A percentile compares a stretch with the other conserved stretches of the same genome.
Conservation (phyloP, 2,329 filamentous ascomycete genomes). For the Rhinocladiella similis region DNA sequence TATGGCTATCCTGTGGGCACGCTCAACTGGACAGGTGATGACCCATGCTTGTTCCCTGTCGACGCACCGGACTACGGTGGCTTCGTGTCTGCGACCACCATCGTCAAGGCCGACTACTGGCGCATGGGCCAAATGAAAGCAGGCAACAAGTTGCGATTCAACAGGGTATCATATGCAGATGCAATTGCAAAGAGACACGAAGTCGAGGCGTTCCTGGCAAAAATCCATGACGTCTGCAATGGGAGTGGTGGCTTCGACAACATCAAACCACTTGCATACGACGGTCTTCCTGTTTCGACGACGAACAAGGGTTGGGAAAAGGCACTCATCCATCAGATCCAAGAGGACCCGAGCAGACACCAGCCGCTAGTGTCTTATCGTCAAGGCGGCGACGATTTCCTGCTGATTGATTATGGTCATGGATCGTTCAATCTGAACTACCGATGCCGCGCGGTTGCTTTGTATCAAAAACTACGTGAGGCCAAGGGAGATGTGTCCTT, state of each 20-base stretch:
- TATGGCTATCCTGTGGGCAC: conserved; percentile 61
- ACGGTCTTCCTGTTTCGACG: conserved; percentile 25
- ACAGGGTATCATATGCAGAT: conserved; percentile 52
- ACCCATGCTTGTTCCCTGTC: conserved; percentile 59
- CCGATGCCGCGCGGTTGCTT: conserved; percentile 55
- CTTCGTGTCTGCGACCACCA: conserved; percentile 57
- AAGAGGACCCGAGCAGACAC: conserved; percentile 32
- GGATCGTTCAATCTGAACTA: conserved; percentile 59
- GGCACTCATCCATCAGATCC: conserved; percentile 38
- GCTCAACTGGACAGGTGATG: conserved; percentile 63
- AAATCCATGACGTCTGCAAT: conserved; percentile 43
- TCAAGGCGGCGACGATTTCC: conserved; percentile 51
- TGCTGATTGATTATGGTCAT: conserved; percentile 60
- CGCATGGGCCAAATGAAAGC: conserved; percentile 63
- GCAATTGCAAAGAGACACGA: conserved; percentile 48
- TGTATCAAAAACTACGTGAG: conserved; percentile 50
- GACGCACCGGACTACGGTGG: conserved; percentile 64
- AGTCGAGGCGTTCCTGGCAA: conserved; percentile 47
- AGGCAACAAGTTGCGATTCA: conserved; percentile 56
- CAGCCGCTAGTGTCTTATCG: conserved; percentile 44
- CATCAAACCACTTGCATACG: conserved; percentile 35
- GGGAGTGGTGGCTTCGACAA: conserved; percentile 33
- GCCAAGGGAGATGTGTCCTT: conserved; percentile 37
- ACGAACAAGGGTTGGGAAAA: conserved; percentile 30
- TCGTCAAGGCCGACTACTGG: conserved; percentile 60